Base-by-base conservation (phyloP, 2,329 filamentous ascomycete species). In the Pestalotiopsis sp. region DNA sequence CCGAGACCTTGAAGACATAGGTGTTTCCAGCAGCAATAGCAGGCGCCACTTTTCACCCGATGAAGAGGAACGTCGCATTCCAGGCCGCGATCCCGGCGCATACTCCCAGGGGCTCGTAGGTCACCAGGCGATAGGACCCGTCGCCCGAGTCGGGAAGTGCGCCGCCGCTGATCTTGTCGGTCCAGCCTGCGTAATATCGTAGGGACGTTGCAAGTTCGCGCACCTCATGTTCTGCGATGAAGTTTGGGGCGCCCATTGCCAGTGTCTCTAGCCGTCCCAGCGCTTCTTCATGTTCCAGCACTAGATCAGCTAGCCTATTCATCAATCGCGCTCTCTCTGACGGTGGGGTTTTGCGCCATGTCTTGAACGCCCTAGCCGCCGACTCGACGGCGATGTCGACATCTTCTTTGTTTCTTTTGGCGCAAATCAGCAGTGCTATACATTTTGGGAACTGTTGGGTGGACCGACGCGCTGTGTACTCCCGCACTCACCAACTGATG, bases 31-130 rank as follows among this genome's bases (percentile, higher is more conserved):
- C 83, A 4, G 88, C 88, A 23, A 91, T 73, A 2, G 88, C 89
- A 31, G 92, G 91, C 12, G 90, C 92, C 1, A 94, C 27, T 1
- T 59, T 59, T 75, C 79, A 75, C 36, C 77, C 77, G 3, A 79
- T 73, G 56, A 77, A 79, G 31, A 77, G 74, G 17, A 82, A 69
- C 9, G 81, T 79, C 0, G 76, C 79, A 69, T 84, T 83, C 81
- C 78, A 83, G 3, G 81, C 77, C 4, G 77, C 76, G 68, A 82
- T 82, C 56, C 75, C 94, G 17, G 88, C 94, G 78, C 93, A 97
- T 14, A 96, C 93, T 31, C 94, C 93, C n/a, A 97, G 83, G 4
- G 94, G 87, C 73, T 93, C 92, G 78, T 96, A 45, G 1, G 41
- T 45, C 41, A 45, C 13, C 41, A 45, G 41, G 41, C 41, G 41